phyloP scores from a whole-genome alignment of 805 yeast genomes.

The Vanderwaltozyma yarrowii region DNA sequence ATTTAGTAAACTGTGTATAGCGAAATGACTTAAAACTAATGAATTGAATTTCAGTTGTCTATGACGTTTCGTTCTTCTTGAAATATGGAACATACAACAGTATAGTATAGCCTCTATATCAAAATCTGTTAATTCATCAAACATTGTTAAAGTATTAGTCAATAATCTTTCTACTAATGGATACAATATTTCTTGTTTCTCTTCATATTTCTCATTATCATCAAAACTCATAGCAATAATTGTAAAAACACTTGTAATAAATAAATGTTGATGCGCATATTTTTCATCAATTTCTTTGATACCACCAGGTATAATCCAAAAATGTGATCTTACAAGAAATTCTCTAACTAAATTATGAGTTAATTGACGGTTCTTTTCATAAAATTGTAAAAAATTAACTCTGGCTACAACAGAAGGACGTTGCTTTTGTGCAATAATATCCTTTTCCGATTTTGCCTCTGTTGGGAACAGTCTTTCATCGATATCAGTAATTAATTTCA shows the following conservation, averaged over 20 bases:
- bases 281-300: constrained; percentile 36
- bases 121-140: constrained; percentile 46
- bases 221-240: constrained; percentile 47
- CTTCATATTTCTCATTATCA: constrained; percentile 38
- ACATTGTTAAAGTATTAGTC: constrained; percentile 38
- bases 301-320: constrained; percentile 56
- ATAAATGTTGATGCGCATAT: constrained; percentile 42
- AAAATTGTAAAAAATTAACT: constrained; percentile 39
- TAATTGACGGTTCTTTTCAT: constrained; percentile 32
- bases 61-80: constrained; percentile 38
- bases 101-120: constrained; percentile 52
- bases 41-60: constrained; percentile 42
- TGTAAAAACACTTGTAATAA: constrained; percentile 44
- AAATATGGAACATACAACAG: constrained; percentile 43
- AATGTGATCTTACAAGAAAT: constrained; percentile 44
- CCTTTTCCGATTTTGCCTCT: constrained; percentile 19
- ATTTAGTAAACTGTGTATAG: constrained; percentile 38
- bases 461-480: constrained; percentile 33
- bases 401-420: constrained; percentile 31
- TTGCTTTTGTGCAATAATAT: constrained; percentile 23
- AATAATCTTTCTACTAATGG: constrained; percentile 40
- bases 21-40: constrained; percentile 44
- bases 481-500: constrained; percentile 29
- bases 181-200: constrained; percentile 39
- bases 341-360: constrained; percentile 38